Base-by-base conservation (phyloP, 352 stramenopile genomes). In the Aphanomyces astaci region DNA sequence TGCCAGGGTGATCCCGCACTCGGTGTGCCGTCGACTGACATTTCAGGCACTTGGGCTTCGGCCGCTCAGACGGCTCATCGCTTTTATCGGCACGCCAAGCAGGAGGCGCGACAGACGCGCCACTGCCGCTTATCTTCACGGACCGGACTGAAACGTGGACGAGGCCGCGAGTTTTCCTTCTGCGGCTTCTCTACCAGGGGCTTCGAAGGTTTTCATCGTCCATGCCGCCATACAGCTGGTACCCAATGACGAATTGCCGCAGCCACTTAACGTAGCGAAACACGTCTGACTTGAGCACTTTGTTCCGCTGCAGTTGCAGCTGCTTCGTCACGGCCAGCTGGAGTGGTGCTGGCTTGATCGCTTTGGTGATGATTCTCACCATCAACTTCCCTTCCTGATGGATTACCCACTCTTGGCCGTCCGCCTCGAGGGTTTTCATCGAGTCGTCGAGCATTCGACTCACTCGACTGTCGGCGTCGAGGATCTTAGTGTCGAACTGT, bases 401-500 rank as follows among this genome's bases (percentile, higher is more conserved):
- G 3, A 66, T 22, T 10, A 66, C 59, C 59, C 59, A 66, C 17
- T 66, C 39, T 55, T 66, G 59, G 31, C 28, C 10, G 59, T 57
- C 59, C 9, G 27, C 24, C 19, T 66, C 59, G 25, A 66, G 59
- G 4, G 24, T 36, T 17, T 24, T 7, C 59, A 66, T 66, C 15
- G 59, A 24, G 24, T 66, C n/a, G 59, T 66, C 59, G 9, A 66
- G 36, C 59, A 66, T 66, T 39, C 59, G 59, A 13, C 59, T 46
- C 15, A 66, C 40, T 33, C 59, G 25, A 22, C 17, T 36, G 24
- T 66, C 59, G 4, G 59, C 59, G 40, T 66, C 59, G 48, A 57
- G 59, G 32, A 66, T 66, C 48, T 43, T 54, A 5, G 24, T 54
- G 28, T 66, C 33, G 27, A 66, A 66, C 11, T 46, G 40, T 10